Base-by-base conservation (phyloP, 2,329 filamentous ascomycete species). In the Aureobasidium sp. region DNA sequence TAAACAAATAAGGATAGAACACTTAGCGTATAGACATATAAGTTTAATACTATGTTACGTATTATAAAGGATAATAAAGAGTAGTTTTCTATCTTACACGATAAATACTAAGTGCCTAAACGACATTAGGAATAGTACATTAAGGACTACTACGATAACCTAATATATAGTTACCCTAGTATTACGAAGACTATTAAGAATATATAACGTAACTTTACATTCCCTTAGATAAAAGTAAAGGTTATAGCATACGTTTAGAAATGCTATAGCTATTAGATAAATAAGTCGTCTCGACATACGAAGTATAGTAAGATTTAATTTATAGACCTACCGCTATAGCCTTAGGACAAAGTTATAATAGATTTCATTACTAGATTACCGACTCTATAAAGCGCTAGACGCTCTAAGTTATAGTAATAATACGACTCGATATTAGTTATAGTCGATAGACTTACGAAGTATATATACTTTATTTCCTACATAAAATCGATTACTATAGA, bases 301-400 rank as follows among this genome's bases (percentile, higher is more conserved):
- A 51, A 51, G 25, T 51, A 51, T 40, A 7, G 47, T n/a, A 17
- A 50, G 24, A 40, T 50, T 12, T 11, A 50, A 32, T 40, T 40
- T 19, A 3, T 25, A 6, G 35, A 40, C 16, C 47, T n/a, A 38
- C 45, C 12, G 17, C 17, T 30, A 17, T 11, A 51, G 47, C 47
- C 24, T 19, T 59, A 55, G 55, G 47, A 59, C 27, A 27, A 52
- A 55, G 41, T 56, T 8, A 52, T 48, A n/a, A 60, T 61, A 7
- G 56, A 64, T 47, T 62, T 63, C 29, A 64, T 64, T 47, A 57
- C 53, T 12, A 56, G 59, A 8, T 54, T 64, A 38, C 59, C 53
- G 50, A 25, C 17, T 42, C 56, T 47, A 12, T 37, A 39, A 27
- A 29, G 52, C 27, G 19, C 42, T 45, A 32, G 35, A 34, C 2